A percentile compares a stretch with the other conserved stretches of the same genome.
These are phyloP conservation scores for Skeletonema menzelii DNA, from an alignment of 108 stramenopile species.

Conservation along the genomic window DNA sequence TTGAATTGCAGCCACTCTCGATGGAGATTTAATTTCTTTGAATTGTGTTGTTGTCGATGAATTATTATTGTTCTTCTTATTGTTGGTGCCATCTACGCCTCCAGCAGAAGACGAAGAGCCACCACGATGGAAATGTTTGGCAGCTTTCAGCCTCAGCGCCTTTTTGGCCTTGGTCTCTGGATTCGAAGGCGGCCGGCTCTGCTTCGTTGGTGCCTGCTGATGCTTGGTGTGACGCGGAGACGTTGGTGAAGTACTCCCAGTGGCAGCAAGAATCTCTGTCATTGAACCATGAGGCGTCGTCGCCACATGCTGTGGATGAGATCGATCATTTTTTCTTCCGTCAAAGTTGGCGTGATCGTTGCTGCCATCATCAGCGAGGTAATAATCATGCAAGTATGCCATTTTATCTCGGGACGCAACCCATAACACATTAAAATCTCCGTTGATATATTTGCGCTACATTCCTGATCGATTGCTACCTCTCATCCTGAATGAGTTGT, in stretches of 20 bases:
- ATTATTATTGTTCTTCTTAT: not conserved
- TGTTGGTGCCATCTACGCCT: not conserved
- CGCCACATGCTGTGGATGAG: not conserved
- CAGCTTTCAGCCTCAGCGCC: conserved; percentile 14
- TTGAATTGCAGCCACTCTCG: not conserved
- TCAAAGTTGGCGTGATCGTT: conserved; percentile 13
- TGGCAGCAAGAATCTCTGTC: conserved; percentile 32
- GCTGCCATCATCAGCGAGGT: conserved; percentile 5
- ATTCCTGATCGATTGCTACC: no score
- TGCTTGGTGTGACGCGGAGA: not conserved
- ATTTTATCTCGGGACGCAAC: not conserved
- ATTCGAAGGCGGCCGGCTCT: not conserved
- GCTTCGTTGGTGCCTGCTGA: not conserved
- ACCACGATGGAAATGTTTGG: conserved; percentile 18
- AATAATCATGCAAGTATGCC: not conserved
- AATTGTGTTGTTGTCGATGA: not conserved
- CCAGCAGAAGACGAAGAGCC: not conserved
- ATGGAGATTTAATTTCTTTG: not conserved
- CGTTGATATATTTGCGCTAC: no score
- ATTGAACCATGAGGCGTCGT: conserved; percentile 27
- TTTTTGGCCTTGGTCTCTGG: not conserved
- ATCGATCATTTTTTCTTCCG: not conserved
- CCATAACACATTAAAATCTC: no score
- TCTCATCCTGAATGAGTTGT: no score
- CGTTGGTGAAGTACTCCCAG: conserved; percentile 12